Base-by-base conservation (phyloP, 805 yeast genomes). In the Debaryomyces prosopidis region DNA sequence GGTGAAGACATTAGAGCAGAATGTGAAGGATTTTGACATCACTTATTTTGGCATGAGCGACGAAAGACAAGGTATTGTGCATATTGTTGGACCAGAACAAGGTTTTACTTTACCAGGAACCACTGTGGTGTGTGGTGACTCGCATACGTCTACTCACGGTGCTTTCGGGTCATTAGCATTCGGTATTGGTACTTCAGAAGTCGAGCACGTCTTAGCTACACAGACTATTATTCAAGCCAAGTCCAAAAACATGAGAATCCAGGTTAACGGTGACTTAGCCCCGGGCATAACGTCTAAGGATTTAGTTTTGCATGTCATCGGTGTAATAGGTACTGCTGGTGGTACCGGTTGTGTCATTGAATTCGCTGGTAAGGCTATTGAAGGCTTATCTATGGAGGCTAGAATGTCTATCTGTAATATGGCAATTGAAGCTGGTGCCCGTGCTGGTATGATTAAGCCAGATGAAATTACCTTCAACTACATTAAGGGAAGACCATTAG, bases 391-490 rank as follows among this genome's bases (percentile, higher is more conserved):
- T 27, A 89, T 94, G 90, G 99, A 94, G 72, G 97, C 98, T 9
- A 82, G 99, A 72, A 94, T 94, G 99, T 90, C 98, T 44, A 94
- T 94, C 76, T 94, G 99, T 80, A 94, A 94, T 68, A 94, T 94
- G 99, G 85, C 98, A 38, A 92, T 94, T 61, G 99, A 94, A 75
- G 99, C 87, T 48, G 99, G 99, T 73, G 99, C 99, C 14, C 85
- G 99, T 75, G 98, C 99, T 20, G 99, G 99, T 71, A 89, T 94
- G 97, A 92, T 94, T 65, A 87, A 85, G 53, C 99, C 99, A 8
- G 99, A 94, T 65, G 87, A 90, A 53, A 83, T 67, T 43, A 92
- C 98, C 23, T 88, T 86, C 60, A 85, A 85, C 48, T 94, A 94
- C 71, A 77, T 94, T 59, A 84, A 91, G 73, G 96, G 95, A 50